Conservation (phyloP, 306 rosid species). For the Hylodesmum podocarpum region DNA sequence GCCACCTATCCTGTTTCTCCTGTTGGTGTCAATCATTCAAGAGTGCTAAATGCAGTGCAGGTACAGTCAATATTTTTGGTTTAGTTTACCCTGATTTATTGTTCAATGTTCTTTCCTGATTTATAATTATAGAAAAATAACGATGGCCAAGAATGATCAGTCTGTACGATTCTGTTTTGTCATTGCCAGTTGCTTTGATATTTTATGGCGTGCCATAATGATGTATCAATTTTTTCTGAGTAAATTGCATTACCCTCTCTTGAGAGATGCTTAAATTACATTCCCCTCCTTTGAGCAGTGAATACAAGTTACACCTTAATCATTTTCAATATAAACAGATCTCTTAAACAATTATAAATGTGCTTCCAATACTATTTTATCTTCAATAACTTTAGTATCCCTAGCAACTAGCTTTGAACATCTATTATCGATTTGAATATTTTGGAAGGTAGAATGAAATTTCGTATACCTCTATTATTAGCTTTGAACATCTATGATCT, state of each 20-base stretch:
- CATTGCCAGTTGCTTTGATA: conserved; percentile 3
- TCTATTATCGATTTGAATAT: neutral
- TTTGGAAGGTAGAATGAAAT: neutral
- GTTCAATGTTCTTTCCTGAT: neutral
- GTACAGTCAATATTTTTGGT: conserved; percentile 35
- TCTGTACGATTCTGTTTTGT: neutral
- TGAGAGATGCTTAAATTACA: neutral
- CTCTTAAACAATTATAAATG: neutral
- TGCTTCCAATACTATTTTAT: neutral
- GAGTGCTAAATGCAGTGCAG: conserved; percentile 97
- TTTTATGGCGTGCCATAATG: neutral
- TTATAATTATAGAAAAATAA: neutral
- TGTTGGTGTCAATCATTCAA: conserved; percentile 91
- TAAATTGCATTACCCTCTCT: neutral
- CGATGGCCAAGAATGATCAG: neutral
- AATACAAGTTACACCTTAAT: neutral
- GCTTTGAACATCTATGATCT: neutral
- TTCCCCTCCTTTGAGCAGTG: neutral
- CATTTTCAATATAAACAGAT: neutral
- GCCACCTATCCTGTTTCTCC: conserved; percentile 72
- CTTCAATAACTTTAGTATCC: neutral
- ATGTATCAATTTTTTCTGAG: neutral
- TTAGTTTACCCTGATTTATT: neutral
- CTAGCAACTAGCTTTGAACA: neutral
- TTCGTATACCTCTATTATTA: neutral